These are phyloP conservation scores for Eucalyptus sp. DNA, from an alignment of 345 rosid genomes.

Conservation along the genomic window DNA sequence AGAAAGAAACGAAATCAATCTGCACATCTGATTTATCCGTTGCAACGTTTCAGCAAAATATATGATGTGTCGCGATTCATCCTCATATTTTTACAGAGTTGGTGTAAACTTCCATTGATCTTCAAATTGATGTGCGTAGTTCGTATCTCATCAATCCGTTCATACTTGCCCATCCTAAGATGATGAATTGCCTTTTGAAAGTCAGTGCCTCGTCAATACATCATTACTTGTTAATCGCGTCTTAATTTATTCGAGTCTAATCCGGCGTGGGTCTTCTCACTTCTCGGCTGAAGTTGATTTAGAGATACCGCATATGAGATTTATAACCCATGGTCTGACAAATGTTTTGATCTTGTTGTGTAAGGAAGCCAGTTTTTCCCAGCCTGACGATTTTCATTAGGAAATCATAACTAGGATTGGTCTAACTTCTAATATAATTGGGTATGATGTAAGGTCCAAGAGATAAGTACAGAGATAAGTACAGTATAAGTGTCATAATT, in stretches of 20 bases:
- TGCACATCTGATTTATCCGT: neutral
- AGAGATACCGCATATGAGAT: neutral
- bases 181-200: neutral
- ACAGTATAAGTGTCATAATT: fast-evolving
- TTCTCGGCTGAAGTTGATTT: neutral
- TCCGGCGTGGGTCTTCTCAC: neutral
- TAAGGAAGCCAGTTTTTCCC: neutral
- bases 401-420: neutral
- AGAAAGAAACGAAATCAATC: neutral
- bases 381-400: neutral
- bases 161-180: neutral
- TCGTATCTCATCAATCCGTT: neutral
- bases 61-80: neutral
- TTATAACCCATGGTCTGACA: neutral
- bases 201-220: neutral
- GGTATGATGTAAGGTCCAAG: neutral
- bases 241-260: neutral
- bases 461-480: fast-evolving
- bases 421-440: fast-evolving
- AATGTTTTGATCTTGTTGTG: neutral
- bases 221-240: neutral
- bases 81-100: neutral
- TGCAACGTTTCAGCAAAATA: neutral
- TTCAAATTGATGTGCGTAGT: neutral
- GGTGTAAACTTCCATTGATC: neutral